Evolutionary conservation across 2,329 filamentous ascomycete genomes (phyloP), one percentile per base, ranked within the genome.

Genomic region (Sclerotinia sclerotiorum): DNA sequence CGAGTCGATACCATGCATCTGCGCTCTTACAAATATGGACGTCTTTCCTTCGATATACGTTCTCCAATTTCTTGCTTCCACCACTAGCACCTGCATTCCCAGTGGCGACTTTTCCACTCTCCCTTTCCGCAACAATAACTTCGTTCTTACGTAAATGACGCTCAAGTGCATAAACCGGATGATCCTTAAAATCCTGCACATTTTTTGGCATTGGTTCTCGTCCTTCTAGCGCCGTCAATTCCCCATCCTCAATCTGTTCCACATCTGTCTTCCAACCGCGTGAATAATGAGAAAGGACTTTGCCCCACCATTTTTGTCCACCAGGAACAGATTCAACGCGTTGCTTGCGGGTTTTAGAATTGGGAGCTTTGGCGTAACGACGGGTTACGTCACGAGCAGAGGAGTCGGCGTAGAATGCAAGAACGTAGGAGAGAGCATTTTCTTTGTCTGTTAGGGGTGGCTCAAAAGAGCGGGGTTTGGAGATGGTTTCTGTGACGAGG

Each of bases 1-100:
- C 95, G 69, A 94, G 80, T 2, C 94, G 88, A 78, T 95, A 97
- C 96, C 95, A 99, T 71, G 91, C 93, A 73, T 97, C 93, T 3
- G 88, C 88, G 70, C 88, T 96, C 70, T 89, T 87, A 1, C 93
- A 93, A 6, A 88, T 76, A 65, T 92, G 88, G 0, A 99, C 92
- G 76, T 98, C 92, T 60, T 84, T 84, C 4, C 95, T 86, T 32
- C 94, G 88, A 77, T 92, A 99, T 0, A 99, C 89, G 64, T 87
- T 86, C 77, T 97, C 94, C 70, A 94, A 80, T 65, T 74, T 77
- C 68, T 71, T 71, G n/a, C 76, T 74, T 0, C 56, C 63, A 3
- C 49, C 65, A 0, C 81, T 75, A 71, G 86, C 83, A 78, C 84
- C 81, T 0, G 32, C n/a, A 48, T n/a, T 54, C 2, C 92, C 90